Evolutionary conservation across 2,329 filamentous ascomycete genomes (phyloP).

Genomic region (Aspergillus viridinutans): DNA sequence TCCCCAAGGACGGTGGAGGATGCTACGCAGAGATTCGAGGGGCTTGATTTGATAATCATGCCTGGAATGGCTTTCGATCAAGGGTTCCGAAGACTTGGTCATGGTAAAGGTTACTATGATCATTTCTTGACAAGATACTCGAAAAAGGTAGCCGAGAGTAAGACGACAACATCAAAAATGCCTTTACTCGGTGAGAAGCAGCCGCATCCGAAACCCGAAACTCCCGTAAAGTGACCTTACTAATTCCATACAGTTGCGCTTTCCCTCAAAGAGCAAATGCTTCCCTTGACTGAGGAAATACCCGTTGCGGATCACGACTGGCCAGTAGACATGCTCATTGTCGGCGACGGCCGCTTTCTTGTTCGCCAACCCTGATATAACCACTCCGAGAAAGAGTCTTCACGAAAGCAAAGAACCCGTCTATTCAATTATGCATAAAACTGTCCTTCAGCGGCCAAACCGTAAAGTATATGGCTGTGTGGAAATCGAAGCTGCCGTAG

Average conservation of each 20-base stretch:
- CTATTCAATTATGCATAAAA: constrained; percentile 17
- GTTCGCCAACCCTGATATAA: constrained; percentile 24
- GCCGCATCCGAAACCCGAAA: constrained; percentile 5
- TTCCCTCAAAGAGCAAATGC: constrained; percentile 79
- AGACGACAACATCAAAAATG: constrained; percentile 39
- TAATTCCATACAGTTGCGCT: constrained; percentile 61
- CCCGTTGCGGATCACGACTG: constrained; percentile 75
- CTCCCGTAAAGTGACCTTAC: constrained; percentile 12
- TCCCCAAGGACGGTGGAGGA: constrained; percentile 6
- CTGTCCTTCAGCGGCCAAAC: constrained; percentile 13
- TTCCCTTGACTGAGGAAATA: constrained; percentile 61
- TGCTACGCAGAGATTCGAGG: constrained; percentile 28
- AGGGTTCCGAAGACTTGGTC: constrained; percentile 71
- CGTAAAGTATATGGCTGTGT: constrained; percentile 14
- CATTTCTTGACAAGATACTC: constrained; percentile 78
- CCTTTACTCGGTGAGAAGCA: constrained; percentile 55
- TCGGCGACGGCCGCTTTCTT: constrained; percentile 63
- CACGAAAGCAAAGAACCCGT: constrained; percentile 15
- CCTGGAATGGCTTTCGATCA: constrained; percentile 90
- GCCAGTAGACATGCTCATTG: constrained; percentile 70
- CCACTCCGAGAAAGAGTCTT: constrained; percentile 14
- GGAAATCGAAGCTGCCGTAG: constrained; percentile 7
- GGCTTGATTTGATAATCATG: constrained; percentile 81
- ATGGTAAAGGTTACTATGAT: constrained; percentile 97
- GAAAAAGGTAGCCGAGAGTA: constrained; percentile 35